Percentiles rank a stretch among this genome's conserved stretches.
phyloP scores from a whole-genome alignment of 2,329 filamentous ascomycete genomes.

The Aureobasidium namibiae region DNA sequence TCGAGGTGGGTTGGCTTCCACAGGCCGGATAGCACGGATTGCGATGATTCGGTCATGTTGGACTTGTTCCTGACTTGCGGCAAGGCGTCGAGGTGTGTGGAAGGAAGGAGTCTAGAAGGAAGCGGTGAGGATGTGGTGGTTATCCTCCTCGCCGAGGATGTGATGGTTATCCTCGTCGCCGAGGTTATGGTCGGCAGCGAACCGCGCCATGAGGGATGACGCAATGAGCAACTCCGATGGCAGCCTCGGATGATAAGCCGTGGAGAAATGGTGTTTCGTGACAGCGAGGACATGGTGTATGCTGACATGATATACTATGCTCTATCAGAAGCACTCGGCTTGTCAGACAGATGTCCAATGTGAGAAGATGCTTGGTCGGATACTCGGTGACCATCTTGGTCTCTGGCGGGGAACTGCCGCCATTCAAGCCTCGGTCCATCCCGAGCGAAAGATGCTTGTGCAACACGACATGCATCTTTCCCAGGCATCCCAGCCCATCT shows the following conservation, averaged over 20 bases:
- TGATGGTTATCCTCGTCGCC: too few relatives aligned
- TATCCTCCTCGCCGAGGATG: not conserved
- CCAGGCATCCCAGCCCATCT: constrained; percentile 1
- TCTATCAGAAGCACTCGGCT: not conserved
- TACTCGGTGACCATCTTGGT: not conserved
- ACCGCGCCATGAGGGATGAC: constrained; percentile 2
- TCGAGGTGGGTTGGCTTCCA: constrained; percentile 45
- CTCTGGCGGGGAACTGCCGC: not conserved
- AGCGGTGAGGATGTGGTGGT: not conserved
- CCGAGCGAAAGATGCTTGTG: not conserved
- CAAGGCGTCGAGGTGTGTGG: not conserved
- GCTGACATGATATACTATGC: not conserved
- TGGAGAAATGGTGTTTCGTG: not conserved
- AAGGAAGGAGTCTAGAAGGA: not conserved
- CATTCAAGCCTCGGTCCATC: not conserved
- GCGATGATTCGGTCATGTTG: constrained; percentile 35
- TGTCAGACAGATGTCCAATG: not conserved
- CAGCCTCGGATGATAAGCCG: not conserved
- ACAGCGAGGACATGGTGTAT: not conserved
- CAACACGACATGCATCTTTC: not conserved
- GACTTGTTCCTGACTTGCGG: constrained; percentile 25
- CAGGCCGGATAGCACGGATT: constrained; percentile 39
- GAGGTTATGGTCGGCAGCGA: not conserved
- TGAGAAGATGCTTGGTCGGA: not conserved
- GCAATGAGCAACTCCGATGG: not conserved